Evolutionary conservation across 305 asterid genomes (phyloP).

Genomic region (Solanum aculeatissimum): DNA sequence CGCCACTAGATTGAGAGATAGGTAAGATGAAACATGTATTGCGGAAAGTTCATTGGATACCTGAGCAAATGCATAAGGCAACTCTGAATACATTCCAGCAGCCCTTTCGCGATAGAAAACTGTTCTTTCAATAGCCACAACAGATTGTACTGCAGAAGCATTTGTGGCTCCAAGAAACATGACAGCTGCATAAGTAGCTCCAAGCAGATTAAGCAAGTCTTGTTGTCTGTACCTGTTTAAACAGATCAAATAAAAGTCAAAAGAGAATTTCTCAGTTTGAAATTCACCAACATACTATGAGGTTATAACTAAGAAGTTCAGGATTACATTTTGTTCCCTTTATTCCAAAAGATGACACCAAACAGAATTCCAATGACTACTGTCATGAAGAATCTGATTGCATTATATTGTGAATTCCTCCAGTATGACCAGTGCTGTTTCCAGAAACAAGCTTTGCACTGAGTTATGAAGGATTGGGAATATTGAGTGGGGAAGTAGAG

Average conservation of each 20-base stretch:
- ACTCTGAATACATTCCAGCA: conserved; percentile 81
- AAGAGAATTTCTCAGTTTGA: neutral
- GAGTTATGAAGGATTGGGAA: conserved; percentile 58
- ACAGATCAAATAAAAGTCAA: neutral
- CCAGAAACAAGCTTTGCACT: conserved; percentile 80
- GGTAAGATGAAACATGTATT: neutral
- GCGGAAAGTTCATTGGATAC: conserved; percentile 11
- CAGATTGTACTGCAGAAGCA: conserved; percentile 62
- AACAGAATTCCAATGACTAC: conserved; percentile 48
- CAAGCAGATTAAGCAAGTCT: conserved; percentile 59
- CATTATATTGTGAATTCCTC: conserved; percentile 75
- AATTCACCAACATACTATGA: neutral
- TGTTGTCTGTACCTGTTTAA: conserved; percentile 46
- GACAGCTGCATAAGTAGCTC: conserved; percentile 75
- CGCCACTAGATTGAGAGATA: neutral
- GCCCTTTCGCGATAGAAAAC: conserved; percentile 86
- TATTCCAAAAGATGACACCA: conserved; percentile 72
- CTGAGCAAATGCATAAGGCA: conserved; percentile 87
- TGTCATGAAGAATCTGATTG: conserved; percentile 59
- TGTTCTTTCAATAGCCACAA: conserved; percentile 62
- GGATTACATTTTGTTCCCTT: conserved; percentile 53
- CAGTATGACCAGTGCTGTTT: conserved; percentile 85
- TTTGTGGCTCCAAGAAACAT: conserved; percentile 75
- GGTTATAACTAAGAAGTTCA: neutral
- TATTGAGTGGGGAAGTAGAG: conserved; percentile 54